Evolutionary conservation across 2,329 filamentous ascomycete genomes (phyloP).

Genomic region (Fusarium sp.): DNA sequence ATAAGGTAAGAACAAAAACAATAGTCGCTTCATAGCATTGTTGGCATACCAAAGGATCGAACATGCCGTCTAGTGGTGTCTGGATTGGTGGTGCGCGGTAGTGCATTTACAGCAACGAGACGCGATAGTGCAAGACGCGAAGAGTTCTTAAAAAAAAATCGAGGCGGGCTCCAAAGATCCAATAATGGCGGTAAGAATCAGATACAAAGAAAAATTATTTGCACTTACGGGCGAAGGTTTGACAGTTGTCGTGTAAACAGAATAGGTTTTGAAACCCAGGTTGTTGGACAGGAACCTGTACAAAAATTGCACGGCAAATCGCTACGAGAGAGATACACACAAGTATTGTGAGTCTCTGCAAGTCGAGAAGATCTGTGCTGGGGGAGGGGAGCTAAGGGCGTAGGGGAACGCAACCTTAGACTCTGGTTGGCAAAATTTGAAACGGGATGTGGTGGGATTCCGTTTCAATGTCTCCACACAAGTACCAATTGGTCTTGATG

Average conservation of each 20-base stretch:
- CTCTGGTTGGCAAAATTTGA: conserved; percentile 40
- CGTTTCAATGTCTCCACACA: conserved; percentile 36
- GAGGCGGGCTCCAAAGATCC: conserved; percentile 17
- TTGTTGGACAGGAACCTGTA: conserved; percentile 43
- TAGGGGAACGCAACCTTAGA: conserved; percentile 33
- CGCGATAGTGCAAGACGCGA: conserved; percentile 40
- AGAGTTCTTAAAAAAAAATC: conserved; percentile 20
- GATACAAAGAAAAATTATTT: conserved; percentile 19
- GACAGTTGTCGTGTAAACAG: conserved; percentile 41
- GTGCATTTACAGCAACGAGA: conserved; percentile 14
- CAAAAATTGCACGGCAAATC: conserved; percentile 43
- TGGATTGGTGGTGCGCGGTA: not conserved
- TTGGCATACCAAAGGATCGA: not conserved
- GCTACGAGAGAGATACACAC: conserved; percentile 49
- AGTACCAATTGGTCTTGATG: conserved; percentile 27
- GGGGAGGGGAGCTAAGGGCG: conserved; percentile 29
- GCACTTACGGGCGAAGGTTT: conserved; percentile 53
- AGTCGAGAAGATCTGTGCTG: conserved; percentile 43
- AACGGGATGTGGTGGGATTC: conserved; percentile 26
- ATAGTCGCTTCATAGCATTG: conserved; percentile 2
- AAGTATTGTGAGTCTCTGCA: conserved; percentile 40
- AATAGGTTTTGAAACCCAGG: conserved; percentile 4
- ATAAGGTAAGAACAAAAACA: conserved; percentile 4
- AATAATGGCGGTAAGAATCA: conserved; percentile 18
- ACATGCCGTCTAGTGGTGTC: not conserved